Evolutionary conservation across 495 filamentous ascomycete species (phyloP).

Genomic region (Penicillium daleae): DNA sequence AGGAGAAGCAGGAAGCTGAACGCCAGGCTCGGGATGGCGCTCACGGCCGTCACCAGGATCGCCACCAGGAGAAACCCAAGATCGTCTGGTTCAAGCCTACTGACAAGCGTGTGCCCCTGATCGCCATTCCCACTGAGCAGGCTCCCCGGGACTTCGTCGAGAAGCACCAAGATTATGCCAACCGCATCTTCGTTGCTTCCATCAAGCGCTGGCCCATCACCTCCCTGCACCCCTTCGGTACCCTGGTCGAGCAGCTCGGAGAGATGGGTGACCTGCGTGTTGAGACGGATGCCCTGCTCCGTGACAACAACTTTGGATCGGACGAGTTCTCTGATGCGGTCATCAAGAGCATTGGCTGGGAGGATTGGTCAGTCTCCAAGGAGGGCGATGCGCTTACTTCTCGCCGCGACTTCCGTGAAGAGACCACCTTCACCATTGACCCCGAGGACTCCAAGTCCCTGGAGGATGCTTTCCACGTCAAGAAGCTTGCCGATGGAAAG

Average conservation of each 20-base stretch:
- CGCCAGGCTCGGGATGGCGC: slow-evolving; percentile 86
- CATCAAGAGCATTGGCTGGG: slow-evolving; percentile 85
- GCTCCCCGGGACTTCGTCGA: slow-evolving; percentile 97
- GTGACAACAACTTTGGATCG: slow-evolving; percentile 97
- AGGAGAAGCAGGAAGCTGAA: slow-evolving; percentile 99
- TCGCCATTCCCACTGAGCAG: slow-evolving; percentile 97
- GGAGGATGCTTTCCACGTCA: slow-evolving; percentile 90
- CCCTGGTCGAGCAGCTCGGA: slow-evolving; percentile 93
- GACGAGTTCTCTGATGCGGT: slow-evolving; percentile 98
- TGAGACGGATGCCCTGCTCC: slow-evolving; percentile 93
- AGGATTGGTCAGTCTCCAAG: slow-evolving; percentile 83
- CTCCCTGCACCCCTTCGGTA: slow-evolving; percentile 98
- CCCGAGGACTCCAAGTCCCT: slow-evolving; percentile 81
- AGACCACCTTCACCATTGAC: slow-evolving; percentile 91
- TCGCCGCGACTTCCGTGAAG: slow-evolving; percentile 88
- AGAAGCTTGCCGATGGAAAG: slow-evolving; percentile 75
- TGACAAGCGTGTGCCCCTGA: slow-evolving; percentile 96
- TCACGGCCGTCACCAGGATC: slow-evolving; percentile 74
- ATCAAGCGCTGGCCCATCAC: slow-evolving; percentile 99
- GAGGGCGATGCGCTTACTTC: slow-evolving; percentile 79
- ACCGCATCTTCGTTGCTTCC: slow-evolving; percentile 96
- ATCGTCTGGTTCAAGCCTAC: slow-evolving; percentile 99
- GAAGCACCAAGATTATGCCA: slow-evolving; percentile 96
- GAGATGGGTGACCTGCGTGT: slow-evolving; percentile 97
- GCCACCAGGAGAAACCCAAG: slow-evolving; percentile 96